Evolutionary conservation across 129 eudicot genomes (phyloP).

Genomic region (Heracleum sosnowskyi): DNA sequence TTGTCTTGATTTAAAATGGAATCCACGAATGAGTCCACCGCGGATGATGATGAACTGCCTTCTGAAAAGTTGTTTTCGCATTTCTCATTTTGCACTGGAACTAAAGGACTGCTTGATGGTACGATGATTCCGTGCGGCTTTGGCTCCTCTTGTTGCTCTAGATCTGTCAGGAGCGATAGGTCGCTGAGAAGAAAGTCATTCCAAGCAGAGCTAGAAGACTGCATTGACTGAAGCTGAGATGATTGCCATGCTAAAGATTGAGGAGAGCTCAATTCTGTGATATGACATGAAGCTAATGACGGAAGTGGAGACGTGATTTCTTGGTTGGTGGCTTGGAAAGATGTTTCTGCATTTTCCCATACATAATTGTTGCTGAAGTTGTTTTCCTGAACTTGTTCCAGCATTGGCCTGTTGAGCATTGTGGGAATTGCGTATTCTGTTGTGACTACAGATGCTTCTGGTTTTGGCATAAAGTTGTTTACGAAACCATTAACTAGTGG

Average conservation of each 20-base stretch:
- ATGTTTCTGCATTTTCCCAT: slow-evolving; percentile 17
- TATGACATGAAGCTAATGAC: slow-evolving; percentile 22
- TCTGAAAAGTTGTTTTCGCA: slow-evolving; percentile 14
- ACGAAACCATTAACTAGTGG: slow-evolving; percentile 8
- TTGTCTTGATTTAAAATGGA: slow-evolving; percentile 60
- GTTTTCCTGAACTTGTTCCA: slow-evolving; percentile 19
- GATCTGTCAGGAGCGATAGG: slow-evolving; percentile 8
- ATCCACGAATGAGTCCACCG: slow-evolving; percentile 60
- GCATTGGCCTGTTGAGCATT: slow-evolving; percentile 1
- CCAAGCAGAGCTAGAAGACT: slow-evolving; percentile 48
- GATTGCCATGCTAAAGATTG: slow-evolving; percentile 17
- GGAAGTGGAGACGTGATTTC: slow-evolving; percentile 40
- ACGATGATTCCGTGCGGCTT: slow-evolving; percentile 9
- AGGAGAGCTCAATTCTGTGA: background rate
- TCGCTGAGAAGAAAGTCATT: slow-evolving; percentile 40
- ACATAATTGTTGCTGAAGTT: background rate
- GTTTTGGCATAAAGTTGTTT: background rate
- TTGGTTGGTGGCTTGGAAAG: slow-evolving; percentile 21
- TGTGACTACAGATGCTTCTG: slow-evolving; percentile 13
- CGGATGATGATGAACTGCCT: slow-evolving; percentile 35
- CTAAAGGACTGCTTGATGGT: slow-evolving; percentile 5
- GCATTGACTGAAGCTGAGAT: slow-evolving; percentile 31
- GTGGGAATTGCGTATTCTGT: slow-evolving; percentile 18
- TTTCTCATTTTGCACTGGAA: background rate
- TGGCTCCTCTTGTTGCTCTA: slow-evolving; percentile 27